A percentile compares a stretch with the other conserved stretches of the same genome.
phyloP scores from a whole-genome alignment of 768 basidiomycete species.

The Kockovaella imperatae region DNA sequence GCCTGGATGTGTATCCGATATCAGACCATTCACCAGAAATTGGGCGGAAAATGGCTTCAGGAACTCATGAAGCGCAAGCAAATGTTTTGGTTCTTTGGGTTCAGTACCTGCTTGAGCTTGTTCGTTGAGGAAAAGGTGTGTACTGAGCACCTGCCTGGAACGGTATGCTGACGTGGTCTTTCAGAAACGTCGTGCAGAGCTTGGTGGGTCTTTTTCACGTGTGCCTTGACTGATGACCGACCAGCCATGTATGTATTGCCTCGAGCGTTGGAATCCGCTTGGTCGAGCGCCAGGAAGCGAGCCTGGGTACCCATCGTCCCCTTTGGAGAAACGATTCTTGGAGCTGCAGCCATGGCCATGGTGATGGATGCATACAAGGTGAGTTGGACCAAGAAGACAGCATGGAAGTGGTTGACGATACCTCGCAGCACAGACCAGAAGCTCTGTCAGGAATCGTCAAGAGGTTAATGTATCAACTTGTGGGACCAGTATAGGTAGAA shows the following conservation, averaged over 20 bases:
- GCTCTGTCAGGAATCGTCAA: conserved; percentile 38
- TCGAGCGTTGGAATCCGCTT: conserved; percentile 81
- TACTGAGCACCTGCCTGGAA: neutral
- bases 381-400: conserved; percentile 1
- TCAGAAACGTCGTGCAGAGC: conserved; percentile 67
- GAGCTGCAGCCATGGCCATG: conserved; percentile 79
- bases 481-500: conserved; percentile 28
- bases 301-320: conserved; percentile 56
- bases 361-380: conserved; percentile 58
- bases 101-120: conserved; percentile 65
- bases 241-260: conserved; percentile 54
- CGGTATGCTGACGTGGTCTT: neutral
- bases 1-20: conserved; percentile 27
- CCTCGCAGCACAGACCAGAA: conserved; percentile 32
- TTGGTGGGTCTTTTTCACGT: conserved; percentile 69
- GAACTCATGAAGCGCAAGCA: conserved; percentile 59
- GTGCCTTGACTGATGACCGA: conserved; percentile 3
- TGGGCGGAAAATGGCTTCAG: conserved; percentile 48
- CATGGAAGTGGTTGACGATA: neutral
- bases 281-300: conserved; percentile 67
- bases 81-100: conserved; percentile 67
- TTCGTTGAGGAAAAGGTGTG: conserved; percentile 70
- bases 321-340: conserved; percentile 48
- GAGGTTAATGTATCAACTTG: conserved; percentile 37
- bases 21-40: conserved; percentile 18